phyloP scores from a whole-genome alignment of 164 flowering plant genomes.

The Magnolia kwangsiensis region DNA sequence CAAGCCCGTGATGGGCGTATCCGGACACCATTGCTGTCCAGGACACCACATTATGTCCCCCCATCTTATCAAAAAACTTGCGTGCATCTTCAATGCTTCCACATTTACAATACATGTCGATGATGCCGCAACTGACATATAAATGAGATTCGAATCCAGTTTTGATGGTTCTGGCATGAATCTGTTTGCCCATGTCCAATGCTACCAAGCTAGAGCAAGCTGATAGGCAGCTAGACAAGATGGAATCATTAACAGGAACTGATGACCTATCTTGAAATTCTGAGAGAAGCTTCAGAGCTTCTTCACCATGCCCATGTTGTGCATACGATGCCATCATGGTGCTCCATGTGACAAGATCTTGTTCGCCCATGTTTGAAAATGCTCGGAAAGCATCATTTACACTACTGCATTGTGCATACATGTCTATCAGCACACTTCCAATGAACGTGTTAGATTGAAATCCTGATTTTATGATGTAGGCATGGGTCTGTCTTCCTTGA shows the following conservation, averaged over 20 bases:
- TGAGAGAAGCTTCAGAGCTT: slow-evolving; percentile 39
- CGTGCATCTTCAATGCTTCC: slow-evolving; percentile 48
- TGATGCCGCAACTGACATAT: slow-evolving; percentile 59
- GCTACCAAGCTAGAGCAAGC: slow-evolving; percentile 49
- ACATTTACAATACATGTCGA: slow-evolving; percentile 75
- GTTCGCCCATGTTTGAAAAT: slow-evolving; percentile 14
- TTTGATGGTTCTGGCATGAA: slow-evolving; percentile 58
- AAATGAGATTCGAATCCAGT: slow-evolving; percentile 51
- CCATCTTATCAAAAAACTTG: slow-evolving; percentile 46
- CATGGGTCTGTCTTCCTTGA: slow-evolving; percentile 19
- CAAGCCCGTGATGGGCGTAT: slow-evolving; percentile 64
- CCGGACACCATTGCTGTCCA: slow-evolving; percentile 81
- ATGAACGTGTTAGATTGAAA: slow-evolving; percentile 14
- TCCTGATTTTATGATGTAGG: slow-evolving; percentile 19
- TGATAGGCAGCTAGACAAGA: slow-evolving; percentile 68
- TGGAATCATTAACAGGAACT: slow-evolving; percentile 55
- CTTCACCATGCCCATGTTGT: slow-evolving; percentile 33
- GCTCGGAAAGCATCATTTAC: slow-evolving; percentile 11
- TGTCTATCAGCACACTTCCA: slow-evolving; percentile 21
- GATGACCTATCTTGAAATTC: slow-evolving; percentile 32
- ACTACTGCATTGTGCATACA: slow-evolving; percentile 14
- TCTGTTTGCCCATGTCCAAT: slow-evolving; percentile 39
- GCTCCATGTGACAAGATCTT: slow-evolving; percentile 35
- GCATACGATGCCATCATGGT: slow-evolving; percentile 50
- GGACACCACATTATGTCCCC: slow-evolving; percentile 54